Conservation (phyloP, 257 asterid genomes). For the Penstemon newberryi region DNA sequence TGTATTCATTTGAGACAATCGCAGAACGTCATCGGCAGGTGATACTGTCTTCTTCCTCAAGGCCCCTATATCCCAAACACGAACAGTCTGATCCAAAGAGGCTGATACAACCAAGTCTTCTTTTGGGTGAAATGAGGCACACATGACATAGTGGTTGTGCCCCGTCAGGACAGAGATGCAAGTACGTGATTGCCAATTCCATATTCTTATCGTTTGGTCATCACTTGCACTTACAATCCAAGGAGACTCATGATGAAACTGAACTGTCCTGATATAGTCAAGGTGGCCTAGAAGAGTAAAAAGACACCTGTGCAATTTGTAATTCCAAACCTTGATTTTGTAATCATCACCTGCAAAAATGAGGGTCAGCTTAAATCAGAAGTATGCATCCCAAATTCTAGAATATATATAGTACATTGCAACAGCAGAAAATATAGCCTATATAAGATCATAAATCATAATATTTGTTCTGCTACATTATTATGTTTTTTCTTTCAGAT, state of each 20-base stretch:
- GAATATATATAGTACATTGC: neutral
- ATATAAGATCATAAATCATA: neutral
- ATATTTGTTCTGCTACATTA: neutral
- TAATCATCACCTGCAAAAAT: constrained; percentile 89
- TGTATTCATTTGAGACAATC: constrained; percentile 87
- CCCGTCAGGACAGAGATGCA: constrained; percentile 94
- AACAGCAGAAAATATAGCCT: neutral
- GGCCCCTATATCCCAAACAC: constrained; percentile 98
- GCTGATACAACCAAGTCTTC: constrained; percentile 98
- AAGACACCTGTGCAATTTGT: constrained; percentile 88
- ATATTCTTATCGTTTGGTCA: constrained; percentile 95
- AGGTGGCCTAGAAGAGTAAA: constrained; percentile 98
- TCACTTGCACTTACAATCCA: constrained; percentile 99
- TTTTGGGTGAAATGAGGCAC: constrained; percentile 94
- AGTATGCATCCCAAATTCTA: neutral
- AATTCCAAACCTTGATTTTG: constrained; percentile 97
- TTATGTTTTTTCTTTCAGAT: neutral
- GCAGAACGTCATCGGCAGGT: constrained; percentile 87
- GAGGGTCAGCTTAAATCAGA: neutral
- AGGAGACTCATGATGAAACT: constrained; percentile 95
- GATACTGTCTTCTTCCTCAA: constrained; percentile 91
- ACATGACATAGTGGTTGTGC: constrained; percentile 98
- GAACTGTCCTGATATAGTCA: constrained; percentile 92
- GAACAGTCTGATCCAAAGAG: constrained; percentile 94
- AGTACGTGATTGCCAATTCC: constrained; percentile 99